Evolutionary conservation across 768 basidiomycete species (phyloP).

Genomic region (Tylopilus vinaceipallidus): DNA sequence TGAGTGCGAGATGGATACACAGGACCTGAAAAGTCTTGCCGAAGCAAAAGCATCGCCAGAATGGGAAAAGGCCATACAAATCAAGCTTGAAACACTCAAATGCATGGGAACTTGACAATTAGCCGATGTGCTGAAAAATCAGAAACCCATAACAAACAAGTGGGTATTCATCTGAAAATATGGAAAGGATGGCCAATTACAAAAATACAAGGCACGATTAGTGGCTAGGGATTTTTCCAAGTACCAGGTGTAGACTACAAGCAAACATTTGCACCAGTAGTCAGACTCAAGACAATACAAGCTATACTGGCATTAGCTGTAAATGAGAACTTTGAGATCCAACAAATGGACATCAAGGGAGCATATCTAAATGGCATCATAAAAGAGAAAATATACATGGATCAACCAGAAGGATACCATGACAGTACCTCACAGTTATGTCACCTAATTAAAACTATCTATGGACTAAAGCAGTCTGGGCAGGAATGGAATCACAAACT

Average conservation of each 20-base stretch:
- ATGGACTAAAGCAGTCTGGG: too few relatives aligned
- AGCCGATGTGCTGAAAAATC: too few relatives aligned
- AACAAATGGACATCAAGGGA: conserved; percentile 1
- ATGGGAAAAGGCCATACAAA: too few relatives aligned
- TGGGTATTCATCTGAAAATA: background rate
- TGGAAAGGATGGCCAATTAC: background rate
- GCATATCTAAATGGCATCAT: background rate
- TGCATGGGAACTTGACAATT: too few relatives aligned
- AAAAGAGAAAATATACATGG: conserved; percentile 1
- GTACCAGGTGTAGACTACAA: conserved; percentile 32
- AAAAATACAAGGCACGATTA: conserved; percentile 31
- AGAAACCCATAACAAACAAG: too few relatives aligned
- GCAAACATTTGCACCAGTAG: background rate
- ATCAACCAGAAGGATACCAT: background rate
- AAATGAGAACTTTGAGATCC: background rate
- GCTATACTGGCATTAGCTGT: background rate
- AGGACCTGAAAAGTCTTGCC: too few relatives aligned
- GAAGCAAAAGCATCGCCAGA: too few relatives aligned
- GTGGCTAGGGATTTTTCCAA: conserved; percentile 41
- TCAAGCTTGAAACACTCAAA: too few relatives aligned
- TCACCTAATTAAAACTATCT: too few relatives aligned
- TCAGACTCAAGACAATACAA: background rate
- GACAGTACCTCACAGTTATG: background rate
- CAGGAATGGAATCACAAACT: too few relatives aligned
- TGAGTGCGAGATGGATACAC: too few relatives aligned